A percentile compares a stretch with the other conserved stretches of the same genome.
These are phyloP conservation scores for Tolypocladium sp. DNA, from an alignment of 2,329 filamentous ascomycete species.

Conservation along the genomic window DNA sequence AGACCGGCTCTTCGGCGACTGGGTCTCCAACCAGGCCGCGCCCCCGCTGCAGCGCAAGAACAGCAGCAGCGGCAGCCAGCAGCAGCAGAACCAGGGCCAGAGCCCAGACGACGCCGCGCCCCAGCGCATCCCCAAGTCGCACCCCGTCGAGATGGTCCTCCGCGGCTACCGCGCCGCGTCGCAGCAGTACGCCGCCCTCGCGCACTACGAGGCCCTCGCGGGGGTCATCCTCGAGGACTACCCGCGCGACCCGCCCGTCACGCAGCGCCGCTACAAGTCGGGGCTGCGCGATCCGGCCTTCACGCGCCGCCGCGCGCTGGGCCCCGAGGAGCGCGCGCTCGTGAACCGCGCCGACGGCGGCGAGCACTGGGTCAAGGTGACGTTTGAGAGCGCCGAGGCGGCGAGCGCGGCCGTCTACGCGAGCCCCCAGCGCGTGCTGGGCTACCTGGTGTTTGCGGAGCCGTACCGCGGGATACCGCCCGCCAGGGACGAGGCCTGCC, in stretches of 20 bases:
- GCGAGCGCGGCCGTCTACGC: conserved; percentile 60
- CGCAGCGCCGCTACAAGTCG: conserved; percentile 61
- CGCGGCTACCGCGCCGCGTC: conserved; percentile 63
- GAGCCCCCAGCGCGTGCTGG: conserved; percentile 64
- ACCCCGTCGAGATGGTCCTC: conserved; percentile 67
- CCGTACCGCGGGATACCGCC: conserved; percentile 58
- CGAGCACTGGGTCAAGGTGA: conserved; percentile 85
- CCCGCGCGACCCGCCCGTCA: conserved; percentile 68
- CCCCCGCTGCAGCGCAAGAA: conserved; percentile 21
- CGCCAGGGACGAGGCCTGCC: conserved; percentile 52
- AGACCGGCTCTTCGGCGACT: conserved; percentile 52
- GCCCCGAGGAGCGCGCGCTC: conserved; percentile 63
- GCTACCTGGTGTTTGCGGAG: conserved; percentile 63
- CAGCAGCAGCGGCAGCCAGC: conserved; percentile 19
- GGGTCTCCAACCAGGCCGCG: conserved; percentile 38
- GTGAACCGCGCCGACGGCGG: conserved; percentile 77
- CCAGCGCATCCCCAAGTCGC: conserved; percentile 24
- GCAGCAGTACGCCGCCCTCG: conserved; percentile 77
- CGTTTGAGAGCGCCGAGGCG: conserved; percentile 65
- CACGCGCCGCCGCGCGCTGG: conserved; percentile 55
- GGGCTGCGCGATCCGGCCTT: conserved; percentile 66
- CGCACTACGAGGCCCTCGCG: conserved; percentile 79
- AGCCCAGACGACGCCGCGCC: conserved; percentile 28
- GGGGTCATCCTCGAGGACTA: conserved; percentile 91
- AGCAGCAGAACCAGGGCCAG: conserved; percentile 20